These are phyloP conservation scores for Kingdonia uniflora DNA, from an alignment of 164 flowering plant genomes.

Conservation along the genomic window DNA sequence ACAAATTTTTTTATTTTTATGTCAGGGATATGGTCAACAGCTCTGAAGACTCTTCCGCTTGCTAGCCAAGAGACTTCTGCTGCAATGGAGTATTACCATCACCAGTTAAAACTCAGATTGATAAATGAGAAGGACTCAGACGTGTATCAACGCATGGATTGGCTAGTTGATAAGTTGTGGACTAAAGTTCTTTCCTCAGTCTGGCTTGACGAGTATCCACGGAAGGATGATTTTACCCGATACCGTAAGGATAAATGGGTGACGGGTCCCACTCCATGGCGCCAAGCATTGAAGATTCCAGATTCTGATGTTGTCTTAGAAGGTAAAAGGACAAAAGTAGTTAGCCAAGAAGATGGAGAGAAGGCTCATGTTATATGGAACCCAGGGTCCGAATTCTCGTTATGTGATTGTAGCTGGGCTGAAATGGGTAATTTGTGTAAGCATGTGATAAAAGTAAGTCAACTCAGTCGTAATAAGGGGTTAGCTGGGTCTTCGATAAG, in stretches of 20 bases:
- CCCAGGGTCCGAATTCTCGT: slow-evolving; percentile 71
- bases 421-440: slow-evolving; percentile 81
- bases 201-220: slow-evolving; percentile 88
- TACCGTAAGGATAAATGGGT: slow-evolving; percentile 78
- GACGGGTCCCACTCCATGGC: slow-evolving; percentile 81
- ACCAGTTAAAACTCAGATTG: slow-evolving; percentile 64
- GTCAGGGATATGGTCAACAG: slow-evolving; percentile 54
- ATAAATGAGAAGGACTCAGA: slow-evolving; percentile 55
- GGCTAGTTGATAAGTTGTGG: slow-evolving; percentile 81
- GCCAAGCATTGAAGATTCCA: slow-evolving; percentile 53
- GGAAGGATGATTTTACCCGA: slow-evolving; percentile 63
- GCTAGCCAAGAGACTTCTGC: slow-evolving; percentile 83
- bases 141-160: slow-evolving; percentile 80
- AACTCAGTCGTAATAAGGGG: slow-evolving; percentile 35
- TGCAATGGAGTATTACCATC: slow-evolving; percentile 85
- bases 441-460: slow-evolving; percentile 57
- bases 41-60: slow-evolving; percentile 58
- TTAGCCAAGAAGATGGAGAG: slow-evolving; percentile 34
- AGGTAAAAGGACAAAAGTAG: slow-evolving; percentile 47
- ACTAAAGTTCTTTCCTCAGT: slow-evolving; percentile 87
- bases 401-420: slow-evolving; percentile 79
- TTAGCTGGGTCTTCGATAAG: slow-evolving; percentile 44
- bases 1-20: slow-evolving; percentile 4
- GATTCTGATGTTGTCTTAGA: slow-evolving; percentile 61
- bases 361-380: slow-evolving; percentile 45